Evolutionary conservation across 345 rosid species (phyloP), one percentile per base, ranked within the genome.

Genomic region (Gossypium longicalyx): DNA sequence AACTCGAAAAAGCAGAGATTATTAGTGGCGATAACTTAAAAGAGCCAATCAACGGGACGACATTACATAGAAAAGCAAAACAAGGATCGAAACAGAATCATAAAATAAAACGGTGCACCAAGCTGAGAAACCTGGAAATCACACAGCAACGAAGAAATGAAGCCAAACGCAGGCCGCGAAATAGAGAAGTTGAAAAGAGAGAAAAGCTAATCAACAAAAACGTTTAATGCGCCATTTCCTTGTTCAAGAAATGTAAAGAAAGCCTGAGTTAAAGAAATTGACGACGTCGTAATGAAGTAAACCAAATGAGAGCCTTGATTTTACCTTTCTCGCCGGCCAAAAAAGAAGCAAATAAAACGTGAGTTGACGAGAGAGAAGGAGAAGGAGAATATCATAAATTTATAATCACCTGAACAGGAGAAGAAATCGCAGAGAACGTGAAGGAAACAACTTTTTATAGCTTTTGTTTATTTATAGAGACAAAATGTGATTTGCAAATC

Each of bases 361-460:
- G 19, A 57, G 44, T n/a, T 57, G 1, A 61, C 23, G 11, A 38
- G 29, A 11, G 3, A 48, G 27, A 34, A 34, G 29, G 27, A 8
- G 56, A 25, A 34, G 38, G 25, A 71, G 29, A 58, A 72, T 15
- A 72, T 47, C 3, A 47, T 47, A 47, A 47, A 47, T 47, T 20
- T 57, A 16, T 23, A 58, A 34, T 34, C 7, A 73, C 69, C 68
- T 60, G 44, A 47, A 43, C 13, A 10, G 58, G 72, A 54, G 49
- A 45, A 77, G 56, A 69, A 80, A 78, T 78, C 75, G 80, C 74
- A 67, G 83, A 76, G 77, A 78, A 48, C 79, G 25, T 81, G 82
- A 72, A 63, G 73, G 76, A 72, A n/a, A 19, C 2, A 3, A 9
- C 4, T 29, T 9, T n/a, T 2, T 6, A 43, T 38, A 17, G 57